Evolutionary conservation across 352 stramenopile genomes (phyloP).

Genomic region (Halophytophthora polymorphica): DNA sequence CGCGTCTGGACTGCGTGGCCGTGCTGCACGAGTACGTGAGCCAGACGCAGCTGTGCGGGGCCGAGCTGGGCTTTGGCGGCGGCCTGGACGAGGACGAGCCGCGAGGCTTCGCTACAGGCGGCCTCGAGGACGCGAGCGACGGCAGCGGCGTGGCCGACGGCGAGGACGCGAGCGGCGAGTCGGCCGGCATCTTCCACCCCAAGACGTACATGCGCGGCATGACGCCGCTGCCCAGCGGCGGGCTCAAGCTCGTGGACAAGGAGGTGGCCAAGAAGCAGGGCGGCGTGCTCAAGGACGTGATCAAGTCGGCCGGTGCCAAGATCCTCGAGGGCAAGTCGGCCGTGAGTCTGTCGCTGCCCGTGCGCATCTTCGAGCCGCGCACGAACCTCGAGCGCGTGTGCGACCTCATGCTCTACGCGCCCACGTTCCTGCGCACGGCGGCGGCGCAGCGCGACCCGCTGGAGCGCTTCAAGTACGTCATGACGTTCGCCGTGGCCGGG

Average conservation of each 20-base stretch:
- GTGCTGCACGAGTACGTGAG: conserved; percentile 64
- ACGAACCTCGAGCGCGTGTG: conserved; percentile 79
- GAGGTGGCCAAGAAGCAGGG: conserved; percentile 83
- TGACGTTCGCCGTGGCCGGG: conserved; percentile 72
- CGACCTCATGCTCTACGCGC: conserved; percentile 78
- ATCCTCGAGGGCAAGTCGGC: conserved; percentile 67
- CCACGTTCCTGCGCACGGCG: conserved; percentile 68
- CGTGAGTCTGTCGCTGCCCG: conserved; percentile 80
- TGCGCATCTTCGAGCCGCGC: conserved; percentile 83
- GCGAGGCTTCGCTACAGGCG: conserved; percentile 30
- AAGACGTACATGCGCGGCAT: conserved; percentile 81
- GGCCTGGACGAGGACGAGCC: conserved; percentile 41
- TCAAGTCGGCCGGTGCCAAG: conserved; percentile 70
- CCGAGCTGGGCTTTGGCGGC: conserved; percentile 46
- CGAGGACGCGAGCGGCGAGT: conserved; percentile 23
- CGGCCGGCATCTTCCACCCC: conserved; percentile 54
- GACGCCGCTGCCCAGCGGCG: conserved; percentile 67
- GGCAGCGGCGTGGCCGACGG: conserved; percentile 25
- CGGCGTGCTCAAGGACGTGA: conserved; percentile 83
- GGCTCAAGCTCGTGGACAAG: conserved; percentile 82
- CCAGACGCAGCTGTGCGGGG: conserved; percentile 54
- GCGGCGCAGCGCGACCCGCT: conserved; percentile 56
- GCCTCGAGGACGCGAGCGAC: conserved; percentile 31
- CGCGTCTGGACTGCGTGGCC: conserved; percentile 58
- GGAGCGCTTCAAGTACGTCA: conserved; percentile 80